Base-by-base conservation (phyloP, 2,329 filamentous ascomycete genomes). In the Talaromyces sp. region DNA sequence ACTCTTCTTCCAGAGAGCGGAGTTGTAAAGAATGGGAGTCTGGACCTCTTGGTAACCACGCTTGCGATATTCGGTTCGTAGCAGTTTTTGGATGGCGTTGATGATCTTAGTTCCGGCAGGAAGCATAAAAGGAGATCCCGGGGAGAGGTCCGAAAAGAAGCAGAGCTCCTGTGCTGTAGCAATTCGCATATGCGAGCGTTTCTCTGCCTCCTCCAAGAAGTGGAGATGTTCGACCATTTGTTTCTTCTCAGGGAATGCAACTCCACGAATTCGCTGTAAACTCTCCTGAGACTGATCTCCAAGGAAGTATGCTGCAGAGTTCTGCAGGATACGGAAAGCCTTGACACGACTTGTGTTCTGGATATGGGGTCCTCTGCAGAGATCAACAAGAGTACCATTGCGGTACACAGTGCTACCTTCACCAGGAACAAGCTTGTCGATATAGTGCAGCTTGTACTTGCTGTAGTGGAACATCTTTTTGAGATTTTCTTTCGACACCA, bases 361-460 rank as follows among this genome's bases (percentile, higher is more conserved):
- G 47, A 97, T 92, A 73, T 97, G 94, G 58, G 94, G 94, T 33
- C 94, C 94, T 71, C 91, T 85, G 80, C 94, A 97, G 58, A 97
- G 79, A 82, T 99, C 94, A 67, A 97, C 96, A 51, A 97, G 80
- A 13, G 91, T 91, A 53, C 94, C 94, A 68, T 91, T 95, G 59
- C 91, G 86, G 75, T 97, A 99, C 36, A 97, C 93, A 9, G 94
- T 97, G 70, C 91, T 96, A 70, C 83, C 90, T 51, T 91, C 92
- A 64, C 91, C 91, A 64, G 96, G 91, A 27, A 27, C 24, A 27
- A 95, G 91, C 79, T 91, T 89, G 65, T 91, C 88, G 77, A 99
- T 97, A 74, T 97, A 96, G 74, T 97, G 90, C 72, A 96, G 86
- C 84, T 99, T 97, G 81, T 96, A 97, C 73, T 94, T 94, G 82